These are phyloP conservation scores for Onygenales sp. DNA, from an alignment of 2,329 filamentous ascomycete species.

Conservation along the genomic window DNA sequence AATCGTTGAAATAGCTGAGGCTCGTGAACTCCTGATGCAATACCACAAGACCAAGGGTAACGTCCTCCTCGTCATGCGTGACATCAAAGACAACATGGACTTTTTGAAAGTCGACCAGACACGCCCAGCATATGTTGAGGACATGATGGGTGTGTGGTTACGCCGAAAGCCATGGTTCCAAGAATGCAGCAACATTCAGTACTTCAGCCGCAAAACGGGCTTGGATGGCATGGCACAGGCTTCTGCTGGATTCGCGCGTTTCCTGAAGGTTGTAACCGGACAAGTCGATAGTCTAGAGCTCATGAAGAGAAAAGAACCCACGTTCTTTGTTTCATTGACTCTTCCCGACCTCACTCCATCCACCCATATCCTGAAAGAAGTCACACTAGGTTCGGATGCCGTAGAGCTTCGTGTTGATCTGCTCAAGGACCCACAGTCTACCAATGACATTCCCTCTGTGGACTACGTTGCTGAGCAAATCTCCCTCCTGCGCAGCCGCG, in stretches of 20 bases:
- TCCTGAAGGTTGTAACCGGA: slow-evolving; percentile 62
- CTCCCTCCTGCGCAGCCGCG: slow-evolving; percentile 62
- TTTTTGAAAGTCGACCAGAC: slow-evolving; percentile 85
- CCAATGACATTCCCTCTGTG: slow-evolving; percentile 49
- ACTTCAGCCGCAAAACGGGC: slow-evolving; percentile 65
- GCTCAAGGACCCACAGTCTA: slow-evolving; percentile 58
- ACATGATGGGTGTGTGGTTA: slow-evolving; percentile 85
- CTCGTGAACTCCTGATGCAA: slow-evolving; percentile 62
- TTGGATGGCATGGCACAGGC: slow-evolving; percentile 42
- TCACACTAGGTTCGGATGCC: slow-evolving; percentile 79
- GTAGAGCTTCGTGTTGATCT: slow-evolving; percentile 92
- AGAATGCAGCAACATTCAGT: slow-evolving; percentile 89
- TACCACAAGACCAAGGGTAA: slow-evolving; percentile 70
- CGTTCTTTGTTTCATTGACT: slow-evolving; percentile 90
- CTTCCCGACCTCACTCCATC: slow-evolving; percentile 62
- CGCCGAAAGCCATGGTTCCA: slow-evolving; percentile 83
- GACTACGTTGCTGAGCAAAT: slow-evolving; percentile 79
- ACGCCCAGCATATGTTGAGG: slow-evolving; percentile 81
- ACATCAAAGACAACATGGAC: slow-evolving; percentile 78
- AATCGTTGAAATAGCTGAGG: slow-evolving; percentile 75
- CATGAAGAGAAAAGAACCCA: slow-evolving; percentile 57
- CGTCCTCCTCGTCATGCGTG: slow-evolving; percentile 77
- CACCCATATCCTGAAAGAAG: slow-evolving; percentile 56
- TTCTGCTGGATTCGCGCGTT: slow-evolving; percentile 62
- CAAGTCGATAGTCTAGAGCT: slow-evolving; percentile 43